Evolutionary conservation across 345 rosid species (phyloP).

Genomic region (Psidium friedrichsthalianum): DNA sequence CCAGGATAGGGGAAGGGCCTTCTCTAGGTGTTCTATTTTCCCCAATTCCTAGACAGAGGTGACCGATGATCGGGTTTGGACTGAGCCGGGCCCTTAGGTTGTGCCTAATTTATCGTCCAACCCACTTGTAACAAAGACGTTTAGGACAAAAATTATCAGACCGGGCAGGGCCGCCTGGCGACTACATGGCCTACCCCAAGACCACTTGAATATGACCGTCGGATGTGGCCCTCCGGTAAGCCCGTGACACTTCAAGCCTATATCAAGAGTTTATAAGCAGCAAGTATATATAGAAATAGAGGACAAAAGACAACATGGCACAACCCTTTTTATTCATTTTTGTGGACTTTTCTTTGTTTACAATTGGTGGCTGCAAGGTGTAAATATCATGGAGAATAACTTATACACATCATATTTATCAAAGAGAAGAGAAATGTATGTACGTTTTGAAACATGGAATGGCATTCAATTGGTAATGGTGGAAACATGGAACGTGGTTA

Average conservation of each 20-base stretch:
- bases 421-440: background rate
- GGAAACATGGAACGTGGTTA: background rate
- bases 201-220: background rate
- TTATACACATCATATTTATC: background rate
- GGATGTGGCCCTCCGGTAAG: background rate
- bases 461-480: background rate
- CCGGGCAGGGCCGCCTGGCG: background rate
- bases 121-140: background rate
- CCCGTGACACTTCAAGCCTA: background rate
- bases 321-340: background rate
- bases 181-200: background rate
- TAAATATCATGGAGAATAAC: background rate
- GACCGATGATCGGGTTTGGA: background rate
- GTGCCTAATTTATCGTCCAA: background rate
- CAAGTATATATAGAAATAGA: background rate
- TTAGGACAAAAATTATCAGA: background rate
- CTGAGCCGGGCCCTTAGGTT: background rate
- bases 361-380: background rate
- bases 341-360: background rate
- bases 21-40: slow-evolving; percentile 25
- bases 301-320: background rate
- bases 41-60: background rate
- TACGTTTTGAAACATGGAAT: background rate
- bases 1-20: slow-evolving; percentile 31
- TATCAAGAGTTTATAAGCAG: background rate